These are phyloP conservation scores for Deinandra increscens DNA, from an alignment of 129 eudicot genomes.

Conservation along the genomic window DNA sequence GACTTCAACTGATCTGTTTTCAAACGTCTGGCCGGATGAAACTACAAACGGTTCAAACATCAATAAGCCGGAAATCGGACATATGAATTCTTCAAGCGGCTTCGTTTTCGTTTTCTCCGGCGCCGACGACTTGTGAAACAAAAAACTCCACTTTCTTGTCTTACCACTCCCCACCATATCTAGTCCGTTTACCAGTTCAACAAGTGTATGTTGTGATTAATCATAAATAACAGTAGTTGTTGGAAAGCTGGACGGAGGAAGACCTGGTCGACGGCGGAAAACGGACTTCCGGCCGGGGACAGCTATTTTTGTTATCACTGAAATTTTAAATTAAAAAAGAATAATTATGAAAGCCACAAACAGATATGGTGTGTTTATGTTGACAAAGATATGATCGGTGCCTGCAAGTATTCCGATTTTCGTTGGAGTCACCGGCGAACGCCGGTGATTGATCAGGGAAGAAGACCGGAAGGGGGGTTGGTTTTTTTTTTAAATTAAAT, in stretches of 20 bases:
- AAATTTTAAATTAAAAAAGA: background rate
- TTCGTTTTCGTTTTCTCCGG: conserved; percentile 32
- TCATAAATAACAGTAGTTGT: conserved; percentile 15
- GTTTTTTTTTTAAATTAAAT: no score
- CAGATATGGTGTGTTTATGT: background rate
- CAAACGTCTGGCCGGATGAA: conserved; percentile 81
- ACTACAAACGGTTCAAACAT: conserved; percentile 83
- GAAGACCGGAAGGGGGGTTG: no score
- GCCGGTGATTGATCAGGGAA: no score
- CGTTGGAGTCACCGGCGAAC: no score
- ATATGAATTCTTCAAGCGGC: conserved; percentile 56
- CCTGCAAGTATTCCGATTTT: no score
- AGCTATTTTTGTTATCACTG: background rate
- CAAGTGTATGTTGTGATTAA: conserved; percentile 19
- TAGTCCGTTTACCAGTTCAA: background rate
- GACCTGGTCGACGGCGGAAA: conserved; percentile 32
- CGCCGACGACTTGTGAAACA: conserved; percentile 28
- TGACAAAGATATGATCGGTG: background rate
- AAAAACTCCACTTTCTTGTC: conserved; percentile 46
- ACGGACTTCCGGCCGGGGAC: background rate
- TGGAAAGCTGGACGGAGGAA: conserved; percentile 8
- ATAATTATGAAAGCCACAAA: background rate
- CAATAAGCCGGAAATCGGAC: conserved; percentile 65
- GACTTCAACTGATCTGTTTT: conserved; percentile 49
- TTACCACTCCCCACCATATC: conserved; percentile 56